These are phyloP conservation scores for Streptanthus diversifolius DNA, from an alignment of 345 rosid genomes.

Conservation along the genomic window DNA sequence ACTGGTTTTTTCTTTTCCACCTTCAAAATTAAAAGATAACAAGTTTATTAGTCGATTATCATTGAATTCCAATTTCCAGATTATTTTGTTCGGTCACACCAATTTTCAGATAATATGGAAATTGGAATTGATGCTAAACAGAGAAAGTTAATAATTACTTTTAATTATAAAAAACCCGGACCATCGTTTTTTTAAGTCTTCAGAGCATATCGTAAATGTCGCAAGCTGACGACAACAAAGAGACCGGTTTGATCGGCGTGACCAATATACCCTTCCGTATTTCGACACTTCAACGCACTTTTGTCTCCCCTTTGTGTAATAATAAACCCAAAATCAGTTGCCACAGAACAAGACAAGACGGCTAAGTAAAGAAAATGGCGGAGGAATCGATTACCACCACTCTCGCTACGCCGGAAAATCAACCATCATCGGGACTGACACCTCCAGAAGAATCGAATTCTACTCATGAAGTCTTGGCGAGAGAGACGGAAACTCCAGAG, in stretches of 20 bases:
- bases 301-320: constrained; percentile 3
- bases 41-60: background rate
- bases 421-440: background rate
- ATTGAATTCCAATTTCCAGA: constrained; percentile 15
- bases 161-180: background rate
- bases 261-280: constrained; percentile 11
- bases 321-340: background rate
- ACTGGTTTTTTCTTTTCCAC: background rate
- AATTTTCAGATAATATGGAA: background rate
- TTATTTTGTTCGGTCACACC: background rate
- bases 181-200: background rate
- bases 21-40: background rate
- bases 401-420: constrained; percentile 22
- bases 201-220: background rate
- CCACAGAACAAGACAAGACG: background rate
- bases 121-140: background rate
- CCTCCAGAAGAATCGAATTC: background rate
- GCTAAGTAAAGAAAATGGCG: constrained; percentile 32
- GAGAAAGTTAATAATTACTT: background rate
- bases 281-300: background rate
- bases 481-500: constrained; percentile 18
- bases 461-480: constrained; percentile 3
- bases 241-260: constrained; percentile 6
- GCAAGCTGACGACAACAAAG: constrained; percentile 1
- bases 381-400: constrained; percentile 28